These are phyloP conservation scores for Thecaphora frezii DNA, from an alignment of 1,284 basidiomycete genomes.

Conservation along the genomic window DNA sequence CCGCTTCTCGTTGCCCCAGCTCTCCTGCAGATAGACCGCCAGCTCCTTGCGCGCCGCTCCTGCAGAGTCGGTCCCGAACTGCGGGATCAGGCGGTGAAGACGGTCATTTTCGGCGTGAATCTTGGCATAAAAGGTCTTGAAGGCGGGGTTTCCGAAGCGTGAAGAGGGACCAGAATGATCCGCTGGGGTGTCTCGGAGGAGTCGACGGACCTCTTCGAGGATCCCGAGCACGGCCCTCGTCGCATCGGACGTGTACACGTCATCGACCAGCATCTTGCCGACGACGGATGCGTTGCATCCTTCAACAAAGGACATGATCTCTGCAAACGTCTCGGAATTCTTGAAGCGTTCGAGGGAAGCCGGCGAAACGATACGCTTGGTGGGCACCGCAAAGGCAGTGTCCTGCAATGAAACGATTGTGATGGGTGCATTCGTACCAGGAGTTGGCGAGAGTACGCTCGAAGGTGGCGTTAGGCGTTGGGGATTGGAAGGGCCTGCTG, in stretches of 20 bases:
- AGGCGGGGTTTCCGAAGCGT: constrained; percentile 95
- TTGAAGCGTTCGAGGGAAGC: constrained; percentile 83
- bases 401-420: constrained; percentile 7
- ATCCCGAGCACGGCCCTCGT: constrained; percentile 49
- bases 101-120: constrained; percentile 67
- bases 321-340: constrained; percentile 70
- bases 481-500: too few relatives aligned
- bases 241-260: constrained; percentile 16
- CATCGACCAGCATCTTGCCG: constrained; percentile 72
- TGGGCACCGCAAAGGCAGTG: constrained; percentile 49
- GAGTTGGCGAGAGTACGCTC: background rate
- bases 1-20: constrained; percentile 86
- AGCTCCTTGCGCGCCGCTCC: constrained; percentile 40
- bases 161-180: constrained; percentile 82
- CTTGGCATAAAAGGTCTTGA: constrained; percentile 85
- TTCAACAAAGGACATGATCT: constrained; percentile 74
- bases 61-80: constrained; percentile 48
- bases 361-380: constrained; percentile 77
- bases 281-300: constrained; percentile 75
- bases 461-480: background rate
- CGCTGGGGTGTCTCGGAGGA: constrained; percentile 72
- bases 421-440: constrained; percentile 7
- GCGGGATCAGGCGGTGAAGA: constrained; percentile 45
- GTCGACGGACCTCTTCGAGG: constrained; percentile 23
- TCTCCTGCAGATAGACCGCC: constrained; percentile 77